Evolutionary conservation across 2,329 filamentous ascomycete species (phyloP).

Genomic region (Talaromyces amestolkiae): DNA sequence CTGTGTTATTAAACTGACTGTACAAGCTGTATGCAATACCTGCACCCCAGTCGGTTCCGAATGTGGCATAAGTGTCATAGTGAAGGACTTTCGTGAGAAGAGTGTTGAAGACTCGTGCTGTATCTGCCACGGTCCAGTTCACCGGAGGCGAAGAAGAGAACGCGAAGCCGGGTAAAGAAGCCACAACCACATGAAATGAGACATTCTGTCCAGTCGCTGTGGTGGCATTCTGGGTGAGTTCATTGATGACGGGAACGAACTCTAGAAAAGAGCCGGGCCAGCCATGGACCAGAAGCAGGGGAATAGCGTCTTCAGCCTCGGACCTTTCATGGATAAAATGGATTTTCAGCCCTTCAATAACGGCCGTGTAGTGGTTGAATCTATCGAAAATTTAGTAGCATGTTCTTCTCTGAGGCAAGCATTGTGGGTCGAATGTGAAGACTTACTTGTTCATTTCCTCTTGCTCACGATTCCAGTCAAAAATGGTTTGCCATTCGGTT

Average conservation of each 20-base stretch:
- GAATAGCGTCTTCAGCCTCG: slow-evolving; percentile 45
- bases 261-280: slow-evolving; percentile 38
- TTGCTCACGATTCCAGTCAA: background rate
- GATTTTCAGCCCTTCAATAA: slow-evolving; percentile 25
- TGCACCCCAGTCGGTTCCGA: slow-evolving; percentile 29
- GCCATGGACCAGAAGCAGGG: slow-evolving; percentile 45
- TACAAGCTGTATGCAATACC: background rate
- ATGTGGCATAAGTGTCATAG: slow-evolving; percentile 30
- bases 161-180: slow-evolving; percentile 32
- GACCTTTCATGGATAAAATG: slow-evolving; percentile 54
- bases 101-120: slow-evolving; percentile 29
- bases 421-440: background rate
- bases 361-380: background rate
- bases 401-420: background rate
- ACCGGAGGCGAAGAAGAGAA: slow-evolving; percentile 33
- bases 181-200: slow-evolving; percentile 34
- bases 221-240: slow-evolving; percentile 28
- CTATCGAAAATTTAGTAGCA: background rate
- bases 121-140: slow-evolving; percentile 26
- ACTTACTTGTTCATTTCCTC: background rate
- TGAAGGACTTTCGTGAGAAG: slow-evolving; percentile 33
- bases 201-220: slow-evolving; percentile 22
- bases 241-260: slow-evolving; percentile 32
- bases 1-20: background rate
- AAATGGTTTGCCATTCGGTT: background rate